Percentiles rank a stretch among this genome's conserved stretches.
phyloP scores from a whole-genome alignment of 345 rosid genomes.

The Melaleuca quinquenervia region DNA sequence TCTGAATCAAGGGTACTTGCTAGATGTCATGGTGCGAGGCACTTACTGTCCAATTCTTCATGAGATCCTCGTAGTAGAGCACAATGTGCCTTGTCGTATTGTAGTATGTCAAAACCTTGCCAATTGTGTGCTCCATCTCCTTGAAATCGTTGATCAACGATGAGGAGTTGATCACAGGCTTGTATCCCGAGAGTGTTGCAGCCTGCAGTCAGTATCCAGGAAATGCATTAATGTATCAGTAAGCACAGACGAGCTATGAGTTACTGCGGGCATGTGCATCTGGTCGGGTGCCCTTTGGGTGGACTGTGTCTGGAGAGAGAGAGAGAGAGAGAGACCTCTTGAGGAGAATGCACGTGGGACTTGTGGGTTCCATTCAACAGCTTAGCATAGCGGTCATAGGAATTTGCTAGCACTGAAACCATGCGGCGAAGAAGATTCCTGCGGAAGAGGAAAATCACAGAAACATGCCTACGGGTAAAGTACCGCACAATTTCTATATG shows the following conservation, averaged over 20 bases:
- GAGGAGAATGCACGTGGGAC: slow-evolving; percentile 84
- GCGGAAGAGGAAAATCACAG: slow-evolving; percentile 63
- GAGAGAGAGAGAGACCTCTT: slow-evolving; percentile 43
- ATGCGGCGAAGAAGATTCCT: slow-evolving; percentile 69
- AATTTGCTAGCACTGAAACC: slow-evolving; percentile 83
- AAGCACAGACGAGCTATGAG: not conserved
- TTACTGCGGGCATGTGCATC: not conserved
- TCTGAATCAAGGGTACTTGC: not conserved
- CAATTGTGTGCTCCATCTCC: slow-evolving; percentile 38
- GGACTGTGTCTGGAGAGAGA: not conserved
- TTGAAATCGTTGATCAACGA: slow-evolving; percentile 48
- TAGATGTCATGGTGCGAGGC: not conserved
- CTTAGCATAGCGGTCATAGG: slow-evolving; percentile 79
- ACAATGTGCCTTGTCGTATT: slow-evolving; percentile 65
- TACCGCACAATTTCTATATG: slow-evolving; percentile 59
- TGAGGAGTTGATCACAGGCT: slow-evolving; percentile 64
- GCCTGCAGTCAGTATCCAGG: slow-evolving; percentile 39
- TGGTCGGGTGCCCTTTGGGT: not conserved
- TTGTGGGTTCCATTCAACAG: slow-evolving; percentile 90
- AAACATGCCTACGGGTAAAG: slow-evolving; percentile 69
- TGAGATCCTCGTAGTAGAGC: slow-evolving; percentile 76
- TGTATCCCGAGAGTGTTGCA: slow-evolving; percentile 55
- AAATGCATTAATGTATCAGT: not conserved
- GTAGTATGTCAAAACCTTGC: slow-evolving; percentile 51
- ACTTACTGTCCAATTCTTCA: slow-evolving; percentile 43